A percentile compares a stretch with the other conserved stretches of the same genome.
phyloP scores from a whole-genome alignment of 2,329 filamentous ascomycete genomes.

The Pezicula rhizophila region DNA sequence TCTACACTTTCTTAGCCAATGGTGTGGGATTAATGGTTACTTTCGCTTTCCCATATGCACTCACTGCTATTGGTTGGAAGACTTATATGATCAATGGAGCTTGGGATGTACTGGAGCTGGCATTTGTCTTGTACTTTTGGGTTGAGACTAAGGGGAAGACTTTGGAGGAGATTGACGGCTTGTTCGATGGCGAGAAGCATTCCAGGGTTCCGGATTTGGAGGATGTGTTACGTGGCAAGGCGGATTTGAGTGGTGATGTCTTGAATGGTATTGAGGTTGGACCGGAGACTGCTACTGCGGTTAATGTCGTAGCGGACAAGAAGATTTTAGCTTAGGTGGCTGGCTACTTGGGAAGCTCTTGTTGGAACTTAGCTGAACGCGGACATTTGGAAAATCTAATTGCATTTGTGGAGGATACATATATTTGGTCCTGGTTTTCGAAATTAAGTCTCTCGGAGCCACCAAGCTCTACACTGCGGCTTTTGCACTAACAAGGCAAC shows the following conservation, averaged over 20 bases:
- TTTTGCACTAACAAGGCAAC: too few species aligned
- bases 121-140: conserved; percentile 35
- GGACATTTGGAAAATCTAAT: too few species aligned
- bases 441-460: too few species aligned
- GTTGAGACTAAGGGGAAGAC: conserved; percentile 34
- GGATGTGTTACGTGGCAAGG: background rate
- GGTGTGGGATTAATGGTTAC: conserved; percentile 29
- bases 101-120: conserved; percentile 31
- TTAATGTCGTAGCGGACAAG: background rate
- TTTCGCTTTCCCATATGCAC: conserved; percentile 36
- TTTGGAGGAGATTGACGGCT: conserved; percentile 32
- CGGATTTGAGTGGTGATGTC: background rate
- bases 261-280: background rate
- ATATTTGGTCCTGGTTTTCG: too few species aligned
- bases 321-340: background rate
- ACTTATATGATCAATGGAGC: conserved; percentile 14
- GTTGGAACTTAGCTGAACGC: too few species aligned
- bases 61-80: conserved; percentile 23
- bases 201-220: background rate
- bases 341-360: too few species aligned
- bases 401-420: too few species aligned
- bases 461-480: too few species aligned
- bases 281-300: background rate
- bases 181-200: conserved; percentile 7
- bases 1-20: background rate